A percentile compares a stretch with the other conserved stretches of the same genome.
Evolutionary conservation across 1,284 basidiomycete species (phyloP).

Genomic region (Meira miltonrushii): DNA sequence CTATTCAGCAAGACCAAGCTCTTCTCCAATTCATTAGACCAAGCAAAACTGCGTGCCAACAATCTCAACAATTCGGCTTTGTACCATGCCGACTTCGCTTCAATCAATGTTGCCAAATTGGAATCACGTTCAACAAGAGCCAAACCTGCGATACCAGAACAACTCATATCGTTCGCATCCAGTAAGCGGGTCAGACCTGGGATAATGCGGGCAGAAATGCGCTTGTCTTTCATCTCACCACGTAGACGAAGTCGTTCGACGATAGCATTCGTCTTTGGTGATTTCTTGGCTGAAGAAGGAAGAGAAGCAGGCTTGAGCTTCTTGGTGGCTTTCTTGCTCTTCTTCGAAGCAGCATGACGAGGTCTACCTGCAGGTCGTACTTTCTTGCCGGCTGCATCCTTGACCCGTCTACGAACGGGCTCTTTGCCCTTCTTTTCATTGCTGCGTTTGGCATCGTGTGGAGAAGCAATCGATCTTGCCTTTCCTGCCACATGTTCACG

Average conservation of each 20-base stretch:
- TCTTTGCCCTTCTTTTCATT: background rate
- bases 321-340: constrained; percentile 3
- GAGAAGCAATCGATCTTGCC: constrained; percentile 7
- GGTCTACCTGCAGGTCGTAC: constrained; percentile 16
- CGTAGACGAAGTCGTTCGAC: constrained; percentile 27
- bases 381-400: background rate
- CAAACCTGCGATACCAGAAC: constrained; percentile 40
- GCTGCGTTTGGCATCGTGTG: background rate
- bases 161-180: constrained; percentile 40
- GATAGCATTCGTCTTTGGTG: constrained; percentile 4
- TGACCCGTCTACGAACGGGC: constrained; percentile 1
- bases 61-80: constrained; percentile 38
- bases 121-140: constrained; percentile 46
- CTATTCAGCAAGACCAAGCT: constrained; percentile 44
- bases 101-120: constrained; percentile 45
- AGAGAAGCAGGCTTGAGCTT: background rate
- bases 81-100: constrained; percentile 49
- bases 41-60: constrained; percentile 40
- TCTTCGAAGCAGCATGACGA: constrained; percentile 16
- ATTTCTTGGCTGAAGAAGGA: constrained; percentile 3
- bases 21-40: constrained; percentile 23
- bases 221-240: constrained; percentile 26
- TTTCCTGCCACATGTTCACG: constrained; percentile 25
- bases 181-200: constrained; percentile 46
- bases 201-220: constrained; percentile 37